Evolutionary conservation across 257 asterid species (phyloP).

Genomic region (Ehretia macrophylla): DNA sequence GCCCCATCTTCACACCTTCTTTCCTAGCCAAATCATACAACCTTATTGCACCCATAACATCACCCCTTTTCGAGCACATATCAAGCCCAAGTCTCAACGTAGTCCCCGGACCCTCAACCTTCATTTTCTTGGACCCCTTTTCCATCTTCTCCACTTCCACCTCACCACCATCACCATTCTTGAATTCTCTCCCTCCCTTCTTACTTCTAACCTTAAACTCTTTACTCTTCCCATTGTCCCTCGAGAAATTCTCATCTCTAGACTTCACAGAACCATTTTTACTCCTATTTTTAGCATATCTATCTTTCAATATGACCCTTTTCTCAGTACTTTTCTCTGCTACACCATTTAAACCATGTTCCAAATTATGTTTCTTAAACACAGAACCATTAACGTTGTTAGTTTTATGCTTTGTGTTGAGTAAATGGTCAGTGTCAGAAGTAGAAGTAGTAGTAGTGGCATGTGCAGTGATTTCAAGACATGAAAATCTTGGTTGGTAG

Average conservation of each 20-base stretch:
- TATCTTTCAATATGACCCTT: slow-evolving; percentile 42
- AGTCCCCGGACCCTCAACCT: slow-evolving; percentile 32
- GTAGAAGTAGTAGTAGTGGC: slow-evolving; percentile 15
- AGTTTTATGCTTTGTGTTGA: slow-evolving; percentile 19
- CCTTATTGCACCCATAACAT: slow-evolving; percentile 55
- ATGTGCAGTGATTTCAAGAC: slow-evolving; percentile 24
- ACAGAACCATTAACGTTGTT: slow-evolving; percentile 30
- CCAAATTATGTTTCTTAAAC: too few relatives aligned
- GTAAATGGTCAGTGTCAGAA: slow-evolving; percentile 10
- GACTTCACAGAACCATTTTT: slow-evolving; percentile 28
- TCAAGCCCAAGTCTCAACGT: slow-evolving; percentile 60
- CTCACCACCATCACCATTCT: slow-evolving; percentile 10
- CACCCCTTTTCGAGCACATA: slow-evolving; percentile 77
- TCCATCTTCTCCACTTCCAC: slow-evolving; percentile 24
- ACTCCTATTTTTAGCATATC: slow-evolving; percentile 31
- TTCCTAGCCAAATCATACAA: slow-evolving; percentile 57
- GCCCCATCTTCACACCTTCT: slow-evolving; percentile 49
- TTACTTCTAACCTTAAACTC: slow-evolving; percentile 11
- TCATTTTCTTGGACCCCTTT: slow-evolving; percentile 40
- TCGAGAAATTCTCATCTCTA: slow-evolving; percentile 21
- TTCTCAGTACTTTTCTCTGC: slow-evolving; percentile 31
- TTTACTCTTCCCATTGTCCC: slow-evolving; percentile 9
- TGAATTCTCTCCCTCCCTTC: slow-evolving; percentile 7
- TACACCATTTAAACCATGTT: too few relatives aligned
- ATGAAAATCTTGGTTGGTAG: slow-evolving; percentile 16